Evolutionary conservation across 306 rosid genomes (phyloP).

Genomic region (Cucumis sativus): DNA sequence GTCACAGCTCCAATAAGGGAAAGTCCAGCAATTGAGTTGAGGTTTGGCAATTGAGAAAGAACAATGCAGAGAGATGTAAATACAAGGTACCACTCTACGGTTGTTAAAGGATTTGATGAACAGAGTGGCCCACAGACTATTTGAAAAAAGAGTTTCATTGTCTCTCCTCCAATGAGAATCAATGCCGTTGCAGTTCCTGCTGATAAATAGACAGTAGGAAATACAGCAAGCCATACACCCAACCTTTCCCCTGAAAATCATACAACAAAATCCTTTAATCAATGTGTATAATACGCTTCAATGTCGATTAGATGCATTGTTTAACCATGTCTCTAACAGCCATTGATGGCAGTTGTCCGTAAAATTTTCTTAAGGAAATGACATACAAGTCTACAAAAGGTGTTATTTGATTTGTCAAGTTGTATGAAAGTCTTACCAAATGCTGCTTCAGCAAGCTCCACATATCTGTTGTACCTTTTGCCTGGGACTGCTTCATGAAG

Average conservation of each 20-base stretch:
- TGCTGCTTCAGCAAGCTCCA: conserved; percentile 98
- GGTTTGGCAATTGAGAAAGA: conserved; percentile 96
- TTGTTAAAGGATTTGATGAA: conserved; percentile 80
- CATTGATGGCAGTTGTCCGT: not conserved
- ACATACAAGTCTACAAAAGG: not conserved
- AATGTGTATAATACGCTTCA: not conserved
- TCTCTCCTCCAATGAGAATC: conserved; percentile 95
- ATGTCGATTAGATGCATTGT: not conserved
- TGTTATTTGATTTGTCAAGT: not conserved
- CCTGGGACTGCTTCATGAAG: conserved; percentile 99
- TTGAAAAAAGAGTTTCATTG: conserved; percentile 95
- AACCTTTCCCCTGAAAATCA: conserved; percentile 69
- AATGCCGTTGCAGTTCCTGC: conserved; percentile 98
- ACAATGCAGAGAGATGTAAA: conserved; percentile 88
- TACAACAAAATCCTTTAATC: not conserved
- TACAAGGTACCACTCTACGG: conserved; percentile 97
- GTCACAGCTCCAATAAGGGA: conserved; percentile 94
- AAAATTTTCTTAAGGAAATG: not conserved
- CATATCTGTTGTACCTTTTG: conserved; percentile 93
- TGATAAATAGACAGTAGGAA: conserved; percentile 88
- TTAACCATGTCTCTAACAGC: not conserved
- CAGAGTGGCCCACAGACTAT: conserved; percentile 87
- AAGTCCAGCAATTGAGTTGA: conserved; percentile 94
- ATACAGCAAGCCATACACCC: conserved; percentile 96
- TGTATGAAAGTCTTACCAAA: conserved; percentile 43